phyloP scores from a whole-genome alignment of 192 early-diverging fungal species.

The Dimargaris cristalligena region DNA sequence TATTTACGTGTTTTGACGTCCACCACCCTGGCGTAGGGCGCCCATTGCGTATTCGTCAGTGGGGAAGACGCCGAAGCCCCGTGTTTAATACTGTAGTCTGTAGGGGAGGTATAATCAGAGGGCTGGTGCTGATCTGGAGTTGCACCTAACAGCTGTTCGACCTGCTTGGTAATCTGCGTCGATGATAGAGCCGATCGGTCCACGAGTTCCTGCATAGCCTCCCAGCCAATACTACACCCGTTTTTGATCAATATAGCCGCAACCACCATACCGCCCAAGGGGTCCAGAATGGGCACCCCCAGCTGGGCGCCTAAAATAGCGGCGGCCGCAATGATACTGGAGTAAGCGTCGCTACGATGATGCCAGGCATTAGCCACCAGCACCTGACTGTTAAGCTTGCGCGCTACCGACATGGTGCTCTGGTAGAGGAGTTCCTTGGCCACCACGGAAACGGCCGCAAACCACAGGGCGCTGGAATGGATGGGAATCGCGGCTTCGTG shows the following conservation, averaged over 20 bases:
- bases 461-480: slow-evolving; percentile 52
- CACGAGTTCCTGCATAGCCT: slow-evolving; percentile 31
- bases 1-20: no score
- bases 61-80: no score
- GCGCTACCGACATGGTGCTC: slow-evolving; percentile 48
- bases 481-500: slow-evolving; percentile 9
- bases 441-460: slow-evolving; percentile 44
- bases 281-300: slow-evolving; percentile 54
- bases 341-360: slow-evolving; percentile 61
- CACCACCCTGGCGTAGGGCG: no score
- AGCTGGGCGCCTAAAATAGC: slow-evolving; percentile 57
- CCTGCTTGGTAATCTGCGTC: slow-evolving; percentile 15
- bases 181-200: slow-evolving; percentile 24
- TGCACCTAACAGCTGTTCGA: slow-evolving; percentile 17
- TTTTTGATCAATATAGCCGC: slow-evolving; percentile 51
- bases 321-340: slow-evolving; percentile 49
- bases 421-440: slow-evolving; percentile 65
- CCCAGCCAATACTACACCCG: slow-evolving; percentile 32
- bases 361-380: slow-evolving; percentile 79
- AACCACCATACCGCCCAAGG: slow-evolving; percentile 57
- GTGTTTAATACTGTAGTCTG: no score
- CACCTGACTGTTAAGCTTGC: slow-evolving; percentile 43
- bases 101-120: no score
- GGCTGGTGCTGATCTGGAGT: no score
- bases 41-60: no score